Conservation (phyloP, 306 rosid genomes). For the Coriaria nepalensis region DNA sequence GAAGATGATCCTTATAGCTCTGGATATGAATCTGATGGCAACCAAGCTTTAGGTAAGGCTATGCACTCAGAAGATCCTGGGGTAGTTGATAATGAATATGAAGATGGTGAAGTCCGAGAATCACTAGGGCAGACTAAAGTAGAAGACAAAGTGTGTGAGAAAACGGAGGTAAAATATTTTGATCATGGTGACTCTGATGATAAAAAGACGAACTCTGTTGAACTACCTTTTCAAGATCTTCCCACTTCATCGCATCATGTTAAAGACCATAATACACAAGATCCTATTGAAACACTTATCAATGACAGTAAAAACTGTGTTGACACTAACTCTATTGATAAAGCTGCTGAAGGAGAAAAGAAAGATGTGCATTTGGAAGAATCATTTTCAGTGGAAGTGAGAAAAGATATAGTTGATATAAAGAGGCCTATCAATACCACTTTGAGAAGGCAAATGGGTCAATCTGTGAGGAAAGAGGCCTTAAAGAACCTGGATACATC, state of each 20-base stretch:
- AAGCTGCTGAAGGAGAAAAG: constrained; percentile 4
- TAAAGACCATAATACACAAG: constrained; percentile 17
- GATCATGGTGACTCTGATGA: constrained; percentile 21
- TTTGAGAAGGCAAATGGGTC: constrained; percentile 17
- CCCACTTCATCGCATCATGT: constrained; percentile 17
- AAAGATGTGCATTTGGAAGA: constrained; percentile 20
- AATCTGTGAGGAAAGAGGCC: constrained; percentile 17
- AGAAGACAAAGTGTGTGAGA: constrained; percentile 33
- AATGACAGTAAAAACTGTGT: constrained; percentile 15
- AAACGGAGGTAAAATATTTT: constrained; percentile 35
- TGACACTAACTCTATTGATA: constrained; percentile 12
- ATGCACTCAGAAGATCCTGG: constrained; percentile 27
- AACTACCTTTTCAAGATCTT: constrained; percentile 16
- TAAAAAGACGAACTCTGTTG: constrained; percentile 24
- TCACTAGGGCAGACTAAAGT: constrained; percentile 23
- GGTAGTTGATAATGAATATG: constrained; percentile 49
- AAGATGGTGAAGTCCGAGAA: constrained; percentile 83
- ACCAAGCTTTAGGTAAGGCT: constrained; percentile 42
- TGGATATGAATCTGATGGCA: constrained; percentile 75
- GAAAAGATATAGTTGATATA: constrained; percentile 15
- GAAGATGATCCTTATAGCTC: constrained; percentile 53
- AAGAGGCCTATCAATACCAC: constrained; percentile 15
- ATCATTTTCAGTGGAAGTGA: constrained; percentile 24
- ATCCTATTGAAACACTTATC: constrained; percentile 21
- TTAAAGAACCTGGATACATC: constrained; percentile 17